Percentiles rank a stretch among this genome's conserved stretches.
These are phyloP conservation scores for Bromus sterilis DNA, from an alignment of 176 grass and related monocot species.

Conservation along the genomic window DNA sequence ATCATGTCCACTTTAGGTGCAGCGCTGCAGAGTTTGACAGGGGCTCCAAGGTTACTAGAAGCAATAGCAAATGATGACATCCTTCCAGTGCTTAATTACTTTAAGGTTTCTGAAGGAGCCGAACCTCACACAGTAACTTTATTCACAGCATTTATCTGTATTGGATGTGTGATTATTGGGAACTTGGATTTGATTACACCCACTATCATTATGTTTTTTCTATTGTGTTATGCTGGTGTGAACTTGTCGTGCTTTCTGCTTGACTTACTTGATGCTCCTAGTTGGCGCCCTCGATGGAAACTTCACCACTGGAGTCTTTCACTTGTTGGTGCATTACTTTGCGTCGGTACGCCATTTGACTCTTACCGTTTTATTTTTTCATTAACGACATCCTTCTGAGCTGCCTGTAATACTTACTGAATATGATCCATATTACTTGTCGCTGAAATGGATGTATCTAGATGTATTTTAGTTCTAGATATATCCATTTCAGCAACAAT, in stretches of 20 bases:
- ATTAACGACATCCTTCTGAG: not conserved
- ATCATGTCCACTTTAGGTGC: constrained; percentile 97
- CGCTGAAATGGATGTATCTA: no score
- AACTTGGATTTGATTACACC: constrained; percentile 97
- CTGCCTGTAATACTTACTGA: not conserved
- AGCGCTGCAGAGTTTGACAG: constrained; percentile 91
- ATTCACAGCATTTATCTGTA: constrained; percentile 90
- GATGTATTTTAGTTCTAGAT: no score
- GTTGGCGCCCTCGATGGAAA: constrained; percentile 98
- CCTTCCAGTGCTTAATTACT: constrained; percentile 90
- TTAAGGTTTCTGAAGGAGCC: constrained; percentile 84
- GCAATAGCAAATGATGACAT: constrained; percentile 98
- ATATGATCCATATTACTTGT: no score
- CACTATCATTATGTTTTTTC: constrained; percentile 98
- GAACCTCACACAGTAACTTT: constrained; percentile 83
- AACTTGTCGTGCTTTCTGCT: constrained; percentile 95
- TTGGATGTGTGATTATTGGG: constrained; percentile 85
- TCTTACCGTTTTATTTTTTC: constrained; percentile 6
- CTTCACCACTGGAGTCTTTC: constrained; percentile 99
- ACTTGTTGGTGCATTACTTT: constrained; percentile 86
- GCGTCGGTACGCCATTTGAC: constrained; percentile 59
- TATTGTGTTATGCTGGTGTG: constrained; percentile 91
- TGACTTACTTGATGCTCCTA: constrained; percentile 97
- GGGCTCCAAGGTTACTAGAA: constrained; percentile 86
- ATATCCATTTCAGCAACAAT: no score